Evolutionary conservation across 2,329 filamentous ascomycete genomes (phyloP), one percentile per base, ranked within the genome.

Genomic region (Metarhizium robertsii): DNA sequence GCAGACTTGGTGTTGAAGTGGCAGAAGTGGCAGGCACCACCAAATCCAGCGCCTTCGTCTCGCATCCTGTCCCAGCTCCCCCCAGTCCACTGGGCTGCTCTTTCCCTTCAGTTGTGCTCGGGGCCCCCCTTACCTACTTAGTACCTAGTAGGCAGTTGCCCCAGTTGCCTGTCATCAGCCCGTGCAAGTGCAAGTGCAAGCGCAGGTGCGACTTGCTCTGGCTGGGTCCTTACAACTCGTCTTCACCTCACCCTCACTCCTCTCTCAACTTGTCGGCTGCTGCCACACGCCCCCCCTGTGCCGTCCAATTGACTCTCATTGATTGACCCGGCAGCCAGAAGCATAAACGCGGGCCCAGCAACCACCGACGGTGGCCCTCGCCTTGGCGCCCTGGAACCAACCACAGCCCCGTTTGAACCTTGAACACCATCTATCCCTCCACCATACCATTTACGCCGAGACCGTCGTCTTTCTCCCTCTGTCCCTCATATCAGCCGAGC

Each of bases 381-480:
- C 36, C 57, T 53, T 57, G 54, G 45, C 51, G 50, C 57, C 58
- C 50, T 53, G 50, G 32, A 57, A 55, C 60, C 60, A 62, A 62
- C 59, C 60, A 62, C 54, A 58, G 58, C 53, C 54, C 55, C 36
- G 43, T 54, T 55, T 57, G 57, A 61, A 60, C 58, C 58, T 62
- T 58, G 60, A 58, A 57, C 55, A 57, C 57, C 53, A 50, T 58
- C 52, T 48, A 58, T 62, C 57, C 60, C 57, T 59, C 60, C 57
- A 60, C 55, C 55, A 55, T 53, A 40, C 51, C 51, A 55, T 51
- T 56, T 54, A 49, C 57, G 60, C 60, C 60, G 58, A 61, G 60
- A 60, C 60, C 60, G 56, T 61, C 53, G 52, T 51, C 55, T 50
- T 49, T 58, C 57, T 58, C 56, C 57, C 57, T 59, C 60, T 57